These are phyloP conservation scores for Filobasidium wieringae DNA, from an alignment of 768 basidiomycete species.

Conservation along the genomic window DNA sequence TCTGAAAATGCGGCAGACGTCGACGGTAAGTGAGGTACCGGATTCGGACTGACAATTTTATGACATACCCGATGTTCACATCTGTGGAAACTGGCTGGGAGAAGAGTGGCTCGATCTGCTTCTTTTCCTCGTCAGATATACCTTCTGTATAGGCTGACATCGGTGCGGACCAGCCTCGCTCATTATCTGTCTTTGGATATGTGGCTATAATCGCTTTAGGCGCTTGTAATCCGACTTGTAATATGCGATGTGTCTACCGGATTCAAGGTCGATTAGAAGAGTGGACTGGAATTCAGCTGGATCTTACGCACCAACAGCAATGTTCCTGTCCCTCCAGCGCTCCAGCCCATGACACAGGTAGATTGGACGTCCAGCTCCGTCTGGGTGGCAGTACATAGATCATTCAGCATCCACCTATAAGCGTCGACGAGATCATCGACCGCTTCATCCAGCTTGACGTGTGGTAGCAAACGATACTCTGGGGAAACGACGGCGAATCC, in stretches of 20 bases:
- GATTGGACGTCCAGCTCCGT: background rate
- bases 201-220: background rate
- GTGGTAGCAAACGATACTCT: constrained; percentile 14
- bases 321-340: constrained; percentile 9
- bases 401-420: constrained; percentile 7
- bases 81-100: background rate
- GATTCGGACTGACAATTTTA: too few relatives aligned
- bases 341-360: constrained; percentile 8
- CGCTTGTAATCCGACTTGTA: background rate
- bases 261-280: background rate
- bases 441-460: constrained; percentile 6
- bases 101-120: background rate
- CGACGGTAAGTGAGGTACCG: too few relatives aligned
- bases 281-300: background rate
- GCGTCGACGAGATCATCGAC: constrained; percentile 13
- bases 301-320: constrained; percentile 6
- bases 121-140: background rate
- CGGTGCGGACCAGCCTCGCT: background rate
- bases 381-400: background rate
- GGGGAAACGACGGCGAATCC: constrained; percentile 11
- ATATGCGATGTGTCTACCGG: background rate
- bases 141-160: background rate
- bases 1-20: background rate
- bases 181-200: background rate
- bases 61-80: background rate